A percentile compares a stretch with the other conserved stretches of the same genome.
phyloP scores from a whole-genome alignment of 2,329 filamentous ascomycete genomes.

The Monosporascus sp. region DNA sequence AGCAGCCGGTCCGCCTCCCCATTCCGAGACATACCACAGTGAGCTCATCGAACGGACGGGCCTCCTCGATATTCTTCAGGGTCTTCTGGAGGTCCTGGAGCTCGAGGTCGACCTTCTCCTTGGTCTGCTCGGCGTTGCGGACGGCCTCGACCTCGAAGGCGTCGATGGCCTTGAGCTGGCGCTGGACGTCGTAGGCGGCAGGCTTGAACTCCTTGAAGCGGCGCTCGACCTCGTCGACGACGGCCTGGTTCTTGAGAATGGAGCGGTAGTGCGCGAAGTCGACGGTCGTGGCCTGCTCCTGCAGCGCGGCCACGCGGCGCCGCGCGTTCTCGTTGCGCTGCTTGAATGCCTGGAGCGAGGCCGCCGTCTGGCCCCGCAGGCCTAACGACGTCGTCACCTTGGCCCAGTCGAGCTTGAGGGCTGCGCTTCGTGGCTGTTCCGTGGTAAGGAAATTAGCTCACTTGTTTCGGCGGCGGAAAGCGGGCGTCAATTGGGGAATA shows the following conservation, averaged over 20 bases:
- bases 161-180: conserved; percentile 97
- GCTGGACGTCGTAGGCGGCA: conserved; percentile 81
- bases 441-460: conserved; percentile 51
- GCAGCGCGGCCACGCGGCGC: conserved; percentile 82
- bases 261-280: conserved; percentile 93
- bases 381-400: conserved; percentile 92
- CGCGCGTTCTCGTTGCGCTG: conserved; percentile 99
- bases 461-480: background rate
- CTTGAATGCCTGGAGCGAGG: conserved; percentile 94
- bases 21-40: conserved; percentile 73
- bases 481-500: conserved; percentile 24
- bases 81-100: conserved; percentile 91
- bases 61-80: conserved; percentile 93
- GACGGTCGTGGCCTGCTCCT: conserved; percentile 78
- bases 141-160: conserved; percentile 95
- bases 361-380: conserved; percentile 89
- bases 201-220: conserved; percentile 91
- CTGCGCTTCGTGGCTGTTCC: conserved; percentile 78
- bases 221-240: conserved; percentile 96
- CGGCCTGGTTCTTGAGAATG: conserved; percentile 89
- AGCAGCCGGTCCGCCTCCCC: background rate
- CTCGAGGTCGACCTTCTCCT: conserved; percentile 92
- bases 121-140: conserved; percentile 95
- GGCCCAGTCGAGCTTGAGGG: conserved; percentile 98
- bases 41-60: conserved; percentile 91